These are phyloP conservation scores for Ziziphus jujuba DNA, from an alignment of 306 rosid genomes.

Conservation along the genomic window DNA sequence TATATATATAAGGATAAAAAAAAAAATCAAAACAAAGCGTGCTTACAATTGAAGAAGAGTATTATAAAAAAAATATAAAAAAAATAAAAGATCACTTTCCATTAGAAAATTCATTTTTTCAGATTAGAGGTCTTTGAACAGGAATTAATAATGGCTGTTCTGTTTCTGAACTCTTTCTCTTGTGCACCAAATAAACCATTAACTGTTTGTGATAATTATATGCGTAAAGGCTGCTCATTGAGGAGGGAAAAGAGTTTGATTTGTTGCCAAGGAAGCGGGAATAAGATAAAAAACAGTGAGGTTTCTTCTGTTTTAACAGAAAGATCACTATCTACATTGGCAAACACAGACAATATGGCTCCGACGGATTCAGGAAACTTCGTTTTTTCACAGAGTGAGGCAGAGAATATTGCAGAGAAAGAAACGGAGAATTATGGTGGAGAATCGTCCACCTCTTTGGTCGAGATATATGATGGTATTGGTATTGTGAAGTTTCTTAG, in stretches of 20 bases:
- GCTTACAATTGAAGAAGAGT: no score
- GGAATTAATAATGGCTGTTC: neutral
- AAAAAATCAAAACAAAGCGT: no score
- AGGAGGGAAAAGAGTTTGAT: conserved; percentile 45
- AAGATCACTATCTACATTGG: conserved; percentile 30
- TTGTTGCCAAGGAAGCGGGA: conserved; percentile 57
- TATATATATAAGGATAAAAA: no score
- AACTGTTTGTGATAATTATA: conserved; percentile 22
- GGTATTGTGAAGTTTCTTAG: conserved; percentile 79
- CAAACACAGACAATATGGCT: conserved; percentile 36
- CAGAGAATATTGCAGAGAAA: conserved; percentile 49
- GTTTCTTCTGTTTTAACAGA: conserved; percentile 47
- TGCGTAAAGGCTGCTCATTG: conserved; percentile 28
- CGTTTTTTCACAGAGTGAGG: conserved; percentile 54
- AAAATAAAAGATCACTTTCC: no score
- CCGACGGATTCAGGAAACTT: conserved; percentile 65
- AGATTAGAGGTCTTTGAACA: no score
- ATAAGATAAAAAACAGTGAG: conserved; percentile 42
- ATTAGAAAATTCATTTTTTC: no score
- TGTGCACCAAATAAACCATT: conserved; percentile 31
- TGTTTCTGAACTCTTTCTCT: conserved; percentile 33
- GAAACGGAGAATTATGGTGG: conserved; percentile 53
- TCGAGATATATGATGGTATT: conserved; percentile 59
- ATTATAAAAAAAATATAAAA: no score
- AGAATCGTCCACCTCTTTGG: no score